Base-by-base conservation (phyloP, 805 yeast genomes). In the Candida ipomoeae region DNA sequence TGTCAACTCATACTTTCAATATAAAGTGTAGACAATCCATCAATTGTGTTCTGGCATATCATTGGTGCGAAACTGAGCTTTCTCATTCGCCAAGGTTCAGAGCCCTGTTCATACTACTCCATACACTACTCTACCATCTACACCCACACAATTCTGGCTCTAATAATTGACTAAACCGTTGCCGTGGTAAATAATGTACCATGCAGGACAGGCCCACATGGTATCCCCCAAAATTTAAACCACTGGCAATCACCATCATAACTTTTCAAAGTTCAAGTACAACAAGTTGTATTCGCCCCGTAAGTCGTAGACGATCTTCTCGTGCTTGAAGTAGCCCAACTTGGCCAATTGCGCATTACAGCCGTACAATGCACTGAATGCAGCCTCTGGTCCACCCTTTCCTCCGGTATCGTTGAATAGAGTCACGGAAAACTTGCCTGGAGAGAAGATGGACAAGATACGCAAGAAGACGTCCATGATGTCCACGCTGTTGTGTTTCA, bases 251-350 rank as follows among this genome's bases (percentile, higher is more conserved):
- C 50, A 20, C 20, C 40, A 5, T 18, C 20, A 32, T 18, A 18
- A 40, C 52, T 69, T 75, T 55, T 78, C 83, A 63, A 83, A 88
- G 63, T 82, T 81, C 62, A 84, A 72, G 66, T 87, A 89, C 55
- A 89, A 75, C 66, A 89, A 73, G 55, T 81, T 83, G 68, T 89
- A 87, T 54, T 81, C 84, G 50, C 72, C 69, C 55, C 80, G 84
- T 63, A 89, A 73, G 63, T 89, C 96, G 69, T 88, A 86, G 48
- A 84, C 68, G 31, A 85, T 82, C 61, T 78, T 79, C 62, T 89
- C 96, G 48, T 78, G 73, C 60, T 83, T 81, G 49, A 69, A 66
- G 69, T 88, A 89, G 17, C 70, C 69, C 48, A 64, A 54, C 61
- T 67, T 61, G 61, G 61, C 58, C 78, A 61, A 63, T 56, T 41